Percentiles rank a stretch among this genome's conserved stretches.
Evolutionary conservation across 305 asterid genomes (phyloP).

Genomic region (Fraxinus platypoda): DNA sequence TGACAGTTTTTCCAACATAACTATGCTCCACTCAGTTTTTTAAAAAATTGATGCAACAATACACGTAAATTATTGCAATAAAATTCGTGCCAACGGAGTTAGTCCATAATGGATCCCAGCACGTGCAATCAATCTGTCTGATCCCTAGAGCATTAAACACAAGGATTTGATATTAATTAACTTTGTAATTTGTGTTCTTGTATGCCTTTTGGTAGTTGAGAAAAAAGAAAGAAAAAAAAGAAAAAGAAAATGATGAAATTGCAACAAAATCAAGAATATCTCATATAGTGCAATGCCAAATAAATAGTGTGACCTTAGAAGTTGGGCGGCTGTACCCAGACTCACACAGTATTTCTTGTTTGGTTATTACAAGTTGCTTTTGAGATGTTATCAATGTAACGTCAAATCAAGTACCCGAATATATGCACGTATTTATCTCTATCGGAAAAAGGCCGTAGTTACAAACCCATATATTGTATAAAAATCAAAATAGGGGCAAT

Average conservation of each 20-base stretch:
- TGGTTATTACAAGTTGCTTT: neutral
- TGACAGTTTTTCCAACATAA: neutral
- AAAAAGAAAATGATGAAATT: neutral
- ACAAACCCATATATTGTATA: neutral
- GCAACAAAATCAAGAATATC: neutral
- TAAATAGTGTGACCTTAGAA: neutral
- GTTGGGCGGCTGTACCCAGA: neutral
- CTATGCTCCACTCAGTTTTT: neutral
- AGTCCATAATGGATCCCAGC: neutral
- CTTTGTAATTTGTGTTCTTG: neutral
- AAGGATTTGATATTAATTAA: neutral
- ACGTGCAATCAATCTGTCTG: neutral
- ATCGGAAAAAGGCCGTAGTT: neutral
- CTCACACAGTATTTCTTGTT: slow-evolving; percentile 3
- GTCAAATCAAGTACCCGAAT: neutral
- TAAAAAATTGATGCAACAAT: neutral
- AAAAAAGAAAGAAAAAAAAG: neutral
- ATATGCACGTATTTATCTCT: neutral
- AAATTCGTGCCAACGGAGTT: neutral
- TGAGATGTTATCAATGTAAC: neutral
- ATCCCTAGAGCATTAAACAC: neutral
- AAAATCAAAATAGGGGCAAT: neutral
- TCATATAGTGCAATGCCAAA: neutral
- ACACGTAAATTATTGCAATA: neutral
- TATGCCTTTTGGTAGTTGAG: neutral